These are phyloP conservation scores for Euclidium syriacum DNA, from an alignment of 345 rosid species.

Conservation along the genomic window DNA sequence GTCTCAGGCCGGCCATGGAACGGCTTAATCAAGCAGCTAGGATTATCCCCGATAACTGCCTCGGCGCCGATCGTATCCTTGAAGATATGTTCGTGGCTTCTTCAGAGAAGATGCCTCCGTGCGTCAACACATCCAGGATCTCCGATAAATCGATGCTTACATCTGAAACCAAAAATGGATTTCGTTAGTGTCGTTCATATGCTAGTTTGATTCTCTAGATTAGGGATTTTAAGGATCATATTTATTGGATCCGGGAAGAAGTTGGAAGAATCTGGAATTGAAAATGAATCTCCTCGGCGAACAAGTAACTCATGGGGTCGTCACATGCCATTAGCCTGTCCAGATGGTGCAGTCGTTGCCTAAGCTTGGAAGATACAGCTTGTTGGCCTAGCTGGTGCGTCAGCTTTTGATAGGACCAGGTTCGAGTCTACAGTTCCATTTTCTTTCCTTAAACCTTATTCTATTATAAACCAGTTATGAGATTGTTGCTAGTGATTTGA, in stretches of 20 bases:
- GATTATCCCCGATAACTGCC: constrained; percentile 75
- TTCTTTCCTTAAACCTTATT: no score
- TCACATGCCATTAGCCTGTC: constrained; percentile 94
- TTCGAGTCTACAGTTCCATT: no score
- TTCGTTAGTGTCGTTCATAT: no score
- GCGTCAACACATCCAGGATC: constrained; percentile 84
- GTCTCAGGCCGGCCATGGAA: constrained; percentile 66
- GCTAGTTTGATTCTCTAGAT: no score
- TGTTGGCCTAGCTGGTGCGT: constrained; percentile 99
- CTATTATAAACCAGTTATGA: no score
- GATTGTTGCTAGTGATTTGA: neutral
- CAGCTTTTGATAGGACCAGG: constrained; percentile 98
- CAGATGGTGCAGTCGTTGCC: constrained; percentile 95
- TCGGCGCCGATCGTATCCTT: constrained; percentile 90
- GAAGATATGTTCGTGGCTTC: constrained; percentile 67
- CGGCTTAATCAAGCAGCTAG: constrained; percentile 82
- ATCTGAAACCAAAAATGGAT: neutral
- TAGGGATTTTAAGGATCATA: neutral
- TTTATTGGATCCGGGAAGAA: constrained; percentile 54
- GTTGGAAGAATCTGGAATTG: constrained; percentile 82
- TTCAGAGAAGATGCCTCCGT: constrained; percentile 68
- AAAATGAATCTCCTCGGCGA: constrained; percentile 63
- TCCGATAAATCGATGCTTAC: constrained; percentile 54
- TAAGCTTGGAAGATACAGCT: constrained; percentile 98
- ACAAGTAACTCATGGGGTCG: constrained; percentile 89